Base-by-base conservation (phyloP, 148 eudicot species). In the Limonium bicolor region DNA sequence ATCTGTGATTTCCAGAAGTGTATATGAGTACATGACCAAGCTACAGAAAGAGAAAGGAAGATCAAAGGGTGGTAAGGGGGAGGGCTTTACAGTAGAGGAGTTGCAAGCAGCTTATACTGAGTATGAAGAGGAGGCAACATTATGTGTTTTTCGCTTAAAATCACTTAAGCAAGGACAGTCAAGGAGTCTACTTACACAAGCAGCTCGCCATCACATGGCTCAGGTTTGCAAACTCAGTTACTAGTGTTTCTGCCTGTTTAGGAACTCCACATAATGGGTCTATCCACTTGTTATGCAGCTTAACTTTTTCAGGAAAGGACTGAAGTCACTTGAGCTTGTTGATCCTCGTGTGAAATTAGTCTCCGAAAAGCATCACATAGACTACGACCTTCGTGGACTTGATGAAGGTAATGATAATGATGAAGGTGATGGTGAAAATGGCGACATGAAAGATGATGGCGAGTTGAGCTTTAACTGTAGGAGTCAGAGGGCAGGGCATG, bases 161-260 rank as follows among this genome's bases (percentile, higher is more conserved):
- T 90, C 99, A 42, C 60, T 90, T 62, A 90, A 90, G 58, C 74
- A 90, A 80, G 99, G 99, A 51, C 99, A 90, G 66, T 69, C 72
- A 46, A 79, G 88, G 29, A 80, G 99, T 71, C 77, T 90, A 45
- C 51, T 90, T 46, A 85, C 99, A 10, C 99, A 90, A 63, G 95
- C 95, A 53, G 95, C 86, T 68, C 99, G 99, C 44, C 99, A 90
- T 61, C 94, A 90, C 61, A 76, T 85, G 33, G 80, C 99, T 53
- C 99, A 90, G 99, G 99, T 85, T 40, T 28, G 10, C 12, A 46
- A 9, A n/a, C 23, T 28, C 13, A 29, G 20, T 10, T 30, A 10
- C 14, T 5, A 11, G 29, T 29, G 27, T 15, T 36, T 19, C 36
- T 27, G 14, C 39, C 41, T 6, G 20, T 27, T n/a, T 5, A 10